Base-by-base conservation (phyloP, 106 monocot species). In the Dendrobium nobile region DNA sequence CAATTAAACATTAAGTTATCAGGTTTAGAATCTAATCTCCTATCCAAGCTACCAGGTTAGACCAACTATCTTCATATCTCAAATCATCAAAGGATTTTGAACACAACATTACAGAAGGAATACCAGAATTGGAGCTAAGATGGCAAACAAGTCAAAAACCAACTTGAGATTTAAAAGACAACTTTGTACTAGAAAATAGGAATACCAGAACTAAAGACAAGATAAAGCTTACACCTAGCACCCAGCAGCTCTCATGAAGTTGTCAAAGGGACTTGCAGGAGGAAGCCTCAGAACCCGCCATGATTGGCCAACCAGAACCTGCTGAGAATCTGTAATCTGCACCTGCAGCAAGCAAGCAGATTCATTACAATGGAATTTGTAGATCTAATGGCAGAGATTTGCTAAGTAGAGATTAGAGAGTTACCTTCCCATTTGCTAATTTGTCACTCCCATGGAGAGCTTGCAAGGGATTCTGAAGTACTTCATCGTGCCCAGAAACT, bases 241-340 rank as follows among this genome's bases (percentile, higher is more conserved):
- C 33, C 86, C 76, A 9, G 92, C 93, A n/a, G 98, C 98, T 80
- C 91, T 95, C 84, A 95, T 75, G 84, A 99, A 99, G 87, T 99
- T 99, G 79, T 99, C 95, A 20, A 95, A 99, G 28, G 98, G 95
- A 76, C 98, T 99, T 2, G 98, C 95, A 13, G 98, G 98, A 17
- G 98, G 95, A 8, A 99, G 87, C 41, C 84, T 88, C 72, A 99
- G 78, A 8, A 84, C 80, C n/a, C 41, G 75, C 85, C 85, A 84
- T 31, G 83, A 80, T 74, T 96, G 88, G 0, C 73, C 56, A 9
- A 77, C 33, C 55, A 75, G n/a, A 7, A 41, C 83, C 75, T 77
- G 48, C 81, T 84, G 85, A 33, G 75, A 72, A 0, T 47, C 77
- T 72, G 44, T 76, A 7, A 31, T 59, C 56, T 61, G 79, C 0